These are phyloP conservation scores for Calonectria pauciramosa DNA, from an alignment of 2,329 filamentous ascomycete species.

Conservation along the genomic window DNA sequence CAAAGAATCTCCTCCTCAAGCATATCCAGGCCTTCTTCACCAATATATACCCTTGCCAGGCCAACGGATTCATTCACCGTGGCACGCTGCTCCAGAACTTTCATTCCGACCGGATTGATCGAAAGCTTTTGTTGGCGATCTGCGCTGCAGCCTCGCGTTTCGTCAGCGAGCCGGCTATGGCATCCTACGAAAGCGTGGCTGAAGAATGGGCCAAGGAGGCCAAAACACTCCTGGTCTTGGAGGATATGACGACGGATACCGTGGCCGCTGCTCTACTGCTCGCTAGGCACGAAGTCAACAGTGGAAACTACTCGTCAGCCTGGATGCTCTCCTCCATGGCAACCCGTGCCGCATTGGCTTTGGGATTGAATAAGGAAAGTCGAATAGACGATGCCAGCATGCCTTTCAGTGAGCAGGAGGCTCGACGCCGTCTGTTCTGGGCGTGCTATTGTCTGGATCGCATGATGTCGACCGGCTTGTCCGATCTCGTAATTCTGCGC, in stretches of 20 bases:
- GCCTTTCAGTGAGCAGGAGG: slow-evolving; percentile 9
- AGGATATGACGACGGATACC: slow-evolving; percentile 14
- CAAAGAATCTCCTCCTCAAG: slow-evolving; percentile 1
- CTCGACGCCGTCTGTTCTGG: slow-evolving; percentile 15
- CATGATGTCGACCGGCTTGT: slow-evolving; percentile 17
- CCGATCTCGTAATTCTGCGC: not conserved
- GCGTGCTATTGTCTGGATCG: slow-evolving; percentile 22
- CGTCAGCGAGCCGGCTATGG: not conserved
- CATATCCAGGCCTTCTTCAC: slow-evolving; percentile 18
- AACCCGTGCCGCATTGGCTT: slow-evolving; percentile 8
- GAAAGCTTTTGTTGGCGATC: slow-evolving; percentile 11
- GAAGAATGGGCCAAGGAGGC: slow-evolving; percentile 17
- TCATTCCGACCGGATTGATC: slow-evolving; percentile 3
- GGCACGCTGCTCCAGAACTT: slow-evolving; percentile 9
- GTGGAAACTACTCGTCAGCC: slow-evolving; percentile 12
- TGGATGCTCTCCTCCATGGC: slow-evolving; percentile 22
- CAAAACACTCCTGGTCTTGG: slow-evolving; percentile 10
- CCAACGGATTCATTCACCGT: slow-evolving; percentile 15
- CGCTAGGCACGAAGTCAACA: slow-evolving; percentile 15
- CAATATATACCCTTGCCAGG: slow-evolving; percentile 14
- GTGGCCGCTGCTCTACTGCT: slow-evolving; percentile 11
- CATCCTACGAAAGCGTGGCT: not conserved
- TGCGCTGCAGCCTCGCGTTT: slow-evolving; percentile 12
- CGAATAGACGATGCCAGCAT: not conserved
- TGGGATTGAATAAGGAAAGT: slow-evolving; percentile 7